Evolutionary conservation across 176 grass and related monocot genomes (phyloP).

Genomic region (Melocanna baccifera): DNA sequence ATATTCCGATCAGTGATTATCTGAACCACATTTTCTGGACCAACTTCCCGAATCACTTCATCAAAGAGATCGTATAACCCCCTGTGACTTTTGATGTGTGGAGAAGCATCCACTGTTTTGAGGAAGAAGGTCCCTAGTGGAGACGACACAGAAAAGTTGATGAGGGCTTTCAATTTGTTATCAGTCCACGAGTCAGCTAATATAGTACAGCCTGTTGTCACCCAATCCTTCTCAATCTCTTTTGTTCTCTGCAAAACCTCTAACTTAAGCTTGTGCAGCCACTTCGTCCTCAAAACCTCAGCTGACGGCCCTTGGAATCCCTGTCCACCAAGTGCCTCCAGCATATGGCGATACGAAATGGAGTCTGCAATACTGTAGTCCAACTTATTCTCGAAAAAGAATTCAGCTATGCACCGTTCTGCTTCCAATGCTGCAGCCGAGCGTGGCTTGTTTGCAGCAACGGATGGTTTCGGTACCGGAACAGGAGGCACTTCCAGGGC

Average conservation of each 20-base stretch:
- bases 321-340: conserved; percentile 66
- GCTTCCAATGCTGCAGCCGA: conserved; percentile 33
- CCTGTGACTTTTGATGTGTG: conserved; percentile 70
- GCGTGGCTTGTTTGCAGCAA: conserved; percentile 14
- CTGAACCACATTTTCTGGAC: conserved; percentile 91
- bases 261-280: conserved; percentile 76
- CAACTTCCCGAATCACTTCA: conserved; percentile 88
- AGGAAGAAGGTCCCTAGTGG: conserved; percentile 88
- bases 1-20: conserved; percentile 72
- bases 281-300: conserved; percentile 62
- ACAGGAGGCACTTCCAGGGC: conserved; percentile 17
- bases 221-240: conserved; percentile 90
- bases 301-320: conserved; percentile 66
- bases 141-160: conserved; percentile 81
- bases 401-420: conserved; percentile 86
- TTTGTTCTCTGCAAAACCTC: conserved; percentile 64
- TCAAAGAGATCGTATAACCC: conserved; percentile 82
- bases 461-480: neutral
- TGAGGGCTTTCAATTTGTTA: conserved; percentile 74
- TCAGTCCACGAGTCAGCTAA: conserved; percentile 92
- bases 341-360: conserved; percentile 66
- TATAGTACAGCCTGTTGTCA: conserved; percentile 81
- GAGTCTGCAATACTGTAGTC: conserved; percentile 72
- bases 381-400: conserved; percentile 95
- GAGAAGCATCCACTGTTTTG: conserved; percentile 79